Conservation (phyloP, 441 rosid genomes). For the Syzygium syzygioides region DNA sequence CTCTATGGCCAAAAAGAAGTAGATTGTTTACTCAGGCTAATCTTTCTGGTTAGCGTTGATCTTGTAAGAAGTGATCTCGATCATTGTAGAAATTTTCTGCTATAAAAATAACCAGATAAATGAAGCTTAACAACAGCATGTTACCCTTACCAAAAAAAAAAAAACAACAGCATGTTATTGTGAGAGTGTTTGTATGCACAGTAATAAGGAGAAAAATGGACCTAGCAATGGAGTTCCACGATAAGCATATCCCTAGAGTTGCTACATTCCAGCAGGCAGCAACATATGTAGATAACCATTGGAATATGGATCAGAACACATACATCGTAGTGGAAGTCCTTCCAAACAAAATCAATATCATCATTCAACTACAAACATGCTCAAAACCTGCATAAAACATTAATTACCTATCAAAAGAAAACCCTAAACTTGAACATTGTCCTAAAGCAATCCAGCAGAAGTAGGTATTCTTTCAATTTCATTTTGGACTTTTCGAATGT, state of each 20-base stretch:
- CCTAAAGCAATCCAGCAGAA: not conserved
- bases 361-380: not conserved
- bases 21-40: not conserved
- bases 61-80: not conserved
- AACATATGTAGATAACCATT: not conserved
- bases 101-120: not conserved
- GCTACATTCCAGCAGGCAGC: not conserved
- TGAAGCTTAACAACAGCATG: not conserved
- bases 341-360: not conserved
- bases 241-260: not conserved
- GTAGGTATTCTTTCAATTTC: not conserved
- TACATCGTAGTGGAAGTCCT: not conserved
- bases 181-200: not conserved
- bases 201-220: not conserved
- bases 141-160: too few relatives aligned
- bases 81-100: not conserved
- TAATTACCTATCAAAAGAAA: not conserved
- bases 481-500: not conserved
- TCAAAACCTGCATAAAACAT: not conserved
- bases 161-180: not conserved
- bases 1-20: not conserved
- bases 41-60: not conserved
- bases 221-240: not conserved
- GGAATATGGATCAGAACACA: not conserved
- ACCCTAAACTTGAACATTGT: not conserved